These are phyloP conservation scores for Martiniozyma asiatica DNA, from an alignment of 1,139 yeast genomes.

Conservation along the genomic window DNA sequence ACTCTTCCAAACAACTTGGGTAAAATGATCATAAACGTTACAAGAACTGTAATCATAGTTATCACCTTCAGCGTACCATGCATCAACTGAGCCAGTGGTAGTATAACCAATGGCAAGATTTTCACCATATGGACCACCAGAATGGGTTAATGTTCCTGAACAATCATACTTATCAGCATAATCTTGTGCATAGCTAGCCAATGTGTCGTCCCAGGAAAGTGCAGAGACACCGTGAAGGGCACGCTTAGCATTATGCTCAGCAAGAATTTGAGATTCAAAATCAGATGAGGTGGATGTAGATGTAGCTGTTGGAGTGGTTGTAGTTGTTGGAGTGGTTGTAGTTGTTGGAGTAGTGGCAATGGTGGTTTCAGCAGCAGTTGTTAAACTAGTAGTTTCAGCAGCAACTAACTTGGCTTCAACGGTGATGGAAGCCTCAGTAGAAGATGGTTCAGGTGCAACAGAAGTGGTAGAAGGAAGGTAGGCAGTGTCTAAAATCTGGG, in stretches of 20 bases:
- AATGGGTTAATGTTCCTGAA: slow-evolving; percentile 50
- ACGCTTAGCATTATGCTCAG: too few relatives aligned
- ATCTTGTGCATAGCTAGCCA: slow-evolving; percentile 56
- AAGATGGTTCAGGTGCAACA: too few relatives aligned
- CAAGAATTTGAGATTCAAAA: slow-evolving; percentile 21
- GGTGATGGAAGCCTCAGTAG: too few relatives aligned
- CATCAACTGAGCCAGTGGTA: slow-evolving; percentile 52
- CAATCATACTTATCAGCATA: slow-evolving; percentile 65
- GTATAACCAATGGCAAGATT: slow-evolving; percentile 71
- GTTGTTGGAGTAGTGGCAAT: slow-evolving; percentile 6
- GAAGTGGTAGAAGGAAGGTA: too few relatives aligned
- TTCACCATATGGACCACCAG: slow-evolving; percentile 77
- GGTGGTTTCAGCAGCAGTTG: slow-evolving; percentile 11
- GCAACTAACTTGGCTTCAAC: too few relatives aligned
- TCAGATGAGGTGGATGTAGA: slow-evolving; percentile 14
- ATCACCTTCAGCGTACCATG: slow-evolving; percentile 71
- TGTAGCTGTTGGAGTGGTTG: slow-evolving; percentile 8
- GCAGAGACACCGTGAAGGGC: slow-evolving; percentile 35
- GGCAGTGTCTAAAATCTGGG: too few relatives aligned
- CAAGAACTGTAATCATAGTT: slow-evolving; percentile 42
- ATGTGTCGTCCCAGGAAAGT: slow-evolving; percentile 51
- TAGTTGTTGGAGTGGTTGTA: slow-evolving; percentile 9
- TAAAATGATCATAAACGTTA: slow-evolving; percentile 53
- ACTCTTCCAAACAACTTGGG: slow-evolving; percentile 54
- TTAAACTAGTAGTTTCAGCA: slow-evolving; percentile 14